Conservation (phyloP, 2,329 filamentous ascomycete genomes). For the Sclerotinia subarctica region DNA sequence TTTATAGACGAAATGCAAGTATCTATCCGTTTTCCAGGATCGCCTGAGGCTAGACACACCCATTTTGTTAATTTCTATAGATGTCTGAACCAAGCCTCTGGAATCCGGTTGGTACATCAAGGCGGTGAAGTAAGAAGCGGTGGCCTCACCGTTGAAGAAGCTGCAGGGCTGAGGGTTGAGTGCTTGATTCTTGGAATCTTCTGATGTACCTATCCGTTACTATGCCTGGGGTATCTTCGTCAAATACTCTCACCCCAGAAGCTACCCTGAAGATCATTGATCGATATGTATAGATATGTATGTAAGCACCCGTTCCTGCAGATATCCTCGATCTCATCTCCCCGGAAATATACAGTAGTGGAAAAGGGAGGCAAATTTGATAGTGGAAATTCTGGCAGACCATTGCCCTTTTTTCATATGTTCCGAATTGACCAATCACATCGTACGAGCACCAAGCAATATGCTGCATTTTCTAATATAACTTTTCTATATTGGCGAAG, state of each 20-base stretch:
- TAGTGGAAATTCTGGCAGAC: constrained; percentile 22
- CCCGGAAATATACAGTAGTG: constrained; percentile 26
- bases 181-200: constrained; percentile 20
- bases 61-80: constrained; percentile 12
- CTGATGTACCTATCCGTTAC: constrained; percentile 20
- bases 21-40: constrained; percentile 15
- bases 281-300: constrained; percentile 29
- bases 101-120: constrained; percentile 26
- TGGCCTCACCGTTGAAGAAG: constrained; percentile 31
- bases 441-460: constrained; percentile 20
- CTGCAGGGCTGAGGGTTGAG: constrained; percentile 37
- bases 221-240: constrained; percentile 28
- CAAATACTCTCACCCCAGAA: constrained; percentile 31
- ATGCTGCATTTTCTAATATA: neutral
- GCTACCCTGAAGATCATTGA: constrained; percentile 27
- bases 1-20: constrained; percentile 17
- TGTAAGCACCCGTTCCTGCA: constrained; percentile 36
- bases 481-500: neutral
- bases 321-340: constrained; percentile 32
- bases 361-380: constrained; percentile 27
- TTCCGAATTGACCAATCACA: constrained; percentile 28
- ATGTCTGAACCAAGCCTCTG: constrained; percentile 27
- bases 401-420: constrained; percentile 23
- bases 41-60: constrained; percentile 4
- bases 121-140: constrained; percentile 29